These are phyloP conservation scores for Lepidium campestre DNA, from an alignment of 441 rosid genomes.

Conservation along the genomic window DNA sequence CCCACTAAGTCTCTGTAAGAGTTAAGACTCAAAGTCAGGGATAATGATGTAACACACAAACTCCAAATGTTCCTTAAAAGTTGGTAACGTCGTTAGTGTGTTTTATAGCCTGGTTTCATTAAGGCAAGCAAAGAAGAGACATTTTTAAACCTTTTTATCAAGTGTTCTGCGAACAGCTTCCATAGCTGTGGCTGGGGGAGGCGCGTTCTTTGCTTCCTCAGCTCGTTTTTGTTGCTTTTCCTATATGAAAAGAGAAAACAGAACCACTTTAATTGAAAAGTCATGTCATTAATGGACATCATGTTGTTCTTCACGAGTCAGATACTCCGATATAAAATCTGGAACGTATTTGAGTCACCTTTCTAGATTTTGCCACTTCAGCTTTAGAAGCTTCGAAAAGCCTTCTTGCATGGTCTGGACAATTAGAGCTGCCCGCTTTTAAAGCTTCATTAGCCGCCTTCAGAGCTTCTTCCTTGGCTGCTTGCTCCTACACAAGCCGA, in stretches of 20 bases:
- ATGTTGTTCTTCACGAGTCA: not conserved
- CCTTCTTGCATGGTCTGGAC: constrained; percentile 64
- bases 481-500: constrained; percentile 67
- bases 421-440: constrained; percentile 45
- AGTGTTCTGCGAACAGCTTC: constrained; percentile 69
- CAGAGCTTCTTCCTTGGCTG: constrained; percentile 70
- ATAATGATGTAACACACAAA: not conserved
- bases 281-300: not conserved
- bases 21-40: not conserved
- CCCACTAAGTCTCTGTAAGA: constrained; percentile 54
- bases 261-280: not conserved
- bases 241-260: constrained; percentile 31
- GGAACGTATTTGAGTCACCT: constrained; percentile 39
- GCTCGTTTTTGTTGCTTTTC: constrained; percentile 75
- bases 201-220: constrained; percentile 54
- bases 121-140: not conserved
- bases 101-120: not conserved
- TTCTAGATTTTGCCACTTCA: constrained; percentile 54
- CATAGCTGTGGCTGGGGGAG: constrained; percentile 60
- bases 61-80: not conserved
- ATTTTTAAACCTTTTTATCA: constrained; percentile 47
- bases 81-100: not conserved
- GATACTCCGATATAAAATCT: not conserved
- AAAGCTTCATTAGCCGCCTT: constrained; percentile 56
- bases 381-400: constrained; percentile 62